These are phyloP conservation scores for Chlorencoelia australis DNA, from an alignment of 2,329 filamentous ascomycete genomes.

Conservation along the genomic window DNA sequence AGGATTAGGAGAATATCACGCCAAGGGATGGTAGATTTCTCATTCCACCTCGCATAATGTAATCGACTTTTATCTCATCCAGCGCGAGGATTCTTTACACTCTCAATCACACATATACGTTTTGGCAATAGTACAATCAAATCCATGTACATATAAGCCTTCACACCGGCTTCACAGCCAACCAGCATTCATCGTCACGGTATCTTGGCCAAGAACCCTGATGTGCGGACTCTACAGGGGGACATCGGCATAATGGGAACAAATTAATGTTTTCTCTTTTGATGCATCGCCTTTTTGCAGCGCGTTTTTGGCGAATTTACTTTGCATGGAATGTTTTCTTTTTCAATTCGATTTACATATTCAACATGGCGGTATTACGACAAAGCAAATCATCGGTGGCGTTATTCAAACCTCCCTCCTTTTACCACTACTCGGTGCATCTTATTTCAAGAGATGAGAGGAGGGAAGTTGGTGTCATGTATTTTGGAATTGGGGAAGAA, in stretches of 20 bases:
- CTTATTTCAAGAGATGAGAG: constrained; percentile 2
- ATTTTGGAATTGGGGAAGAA: no score
- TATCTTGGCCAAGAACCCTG: constrained; percentile 21
- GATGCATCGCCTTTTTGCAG: constrained; percentile 15
- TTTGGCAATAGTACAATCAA: constrained; percentile 16
- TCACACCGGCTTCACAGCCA: constrained; percentile 25
- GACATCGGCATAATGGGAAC: constrained; percentile 15
- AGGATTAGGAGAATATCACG: constrained; percentile 72
- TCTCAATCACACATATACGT: constrained; percentile 18
- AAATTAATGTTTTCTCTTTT: constrained; percentile 20
- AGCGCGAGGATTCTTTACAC: constrained; percentile 9
- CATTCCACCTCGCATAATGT: constrained; percentile 17
- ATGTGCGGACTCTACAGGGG: constrained; percentile 13
- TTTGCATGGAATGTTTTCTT: no score
- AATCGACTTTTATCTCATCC: constrained; percentile 15
- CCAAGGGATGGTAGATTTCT: constrained; percentile 64
- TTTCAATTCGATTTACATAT: no score
- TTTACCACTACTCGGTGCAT: no score
- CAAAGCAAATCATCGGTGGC: no score
- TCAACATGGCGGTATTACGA: no score
- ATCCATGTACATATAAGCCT: constrained; percentile 18
- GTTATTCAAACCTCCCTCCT: no score
- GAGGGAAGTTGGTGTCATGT: constrained; percentile 2
- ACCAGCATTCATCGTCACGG: constrained; percentile 23
- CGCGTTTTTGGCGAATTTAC: constrained; percentile 4